phyloP scores from a whole-genome alignment of 495 filamentous ascomycete genomes.

The Xylaria grammica region DNA sequence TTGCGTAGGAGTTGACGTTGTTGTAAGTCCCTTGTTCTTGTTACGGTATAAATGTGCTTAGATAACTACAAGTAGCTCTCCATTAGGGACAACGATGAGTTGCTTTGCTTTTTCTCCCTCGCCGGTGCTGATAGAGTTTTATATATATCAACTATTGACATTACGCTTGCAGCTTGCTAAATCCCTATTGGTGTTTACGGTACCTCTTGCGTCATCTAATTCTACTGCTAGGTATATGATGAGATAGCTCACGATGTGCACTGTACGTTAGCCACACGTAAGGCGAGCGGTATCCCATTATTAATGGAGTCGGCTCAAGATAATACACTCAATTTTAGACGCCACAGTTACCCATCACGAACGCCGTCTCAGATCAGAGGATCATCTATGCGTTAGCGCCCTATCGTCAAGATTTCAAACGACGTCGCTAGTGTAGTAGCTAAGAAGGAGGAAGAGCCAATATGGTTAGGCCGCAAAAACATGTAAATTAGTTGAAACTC shows the following conservation, averaged over 20 bases:
- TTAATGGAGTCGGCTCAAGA: too few relatives aligned
- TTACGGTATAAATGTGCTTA: too few relatives aligned
- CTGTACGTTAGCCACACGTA: background rate
- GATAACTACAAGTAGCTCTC: too few relatives aligned
- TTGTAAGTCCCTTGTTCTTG: too few relatives aligned
- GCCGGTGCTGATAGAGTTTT: too few relatives aligned
- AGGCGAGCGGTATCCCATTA: background rate
- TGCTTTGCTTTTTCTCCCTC: too few relatives aligned
- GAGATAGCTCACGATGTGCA: background rate
- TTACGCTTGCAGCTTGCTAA: too few relatives aligned
- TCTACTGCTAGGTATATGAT: background rate
- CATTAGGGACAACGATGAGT: too few relatives aligned
- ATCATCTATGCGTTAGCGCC: conserved; percentile 16
- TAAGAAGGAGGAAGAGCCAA: background rate
- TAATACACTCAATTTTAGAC: conserved; percentile 2
- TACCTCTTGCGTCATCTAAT: too few relatives aligned
- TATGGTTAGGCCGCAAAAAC: background rate
- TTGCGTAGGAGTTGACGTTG: background rate
- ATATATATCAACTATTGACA: too few relatives aligned
- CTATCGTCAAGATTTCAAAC: background rate
- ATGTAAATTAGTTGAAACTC: background rate
- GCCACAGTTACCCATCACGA: background rate
- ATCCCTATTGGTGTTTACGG: too few relatives aligned
- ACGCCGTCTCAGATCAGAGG: conserved; percentile 16
- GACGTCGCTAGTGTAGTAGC: background rate